A percentile compares a stretch with the other conserved stretches of the same genome.
Conservation (phyloP, 1,284 basidiomycete species). For the Tilletia horrida region DNA sequence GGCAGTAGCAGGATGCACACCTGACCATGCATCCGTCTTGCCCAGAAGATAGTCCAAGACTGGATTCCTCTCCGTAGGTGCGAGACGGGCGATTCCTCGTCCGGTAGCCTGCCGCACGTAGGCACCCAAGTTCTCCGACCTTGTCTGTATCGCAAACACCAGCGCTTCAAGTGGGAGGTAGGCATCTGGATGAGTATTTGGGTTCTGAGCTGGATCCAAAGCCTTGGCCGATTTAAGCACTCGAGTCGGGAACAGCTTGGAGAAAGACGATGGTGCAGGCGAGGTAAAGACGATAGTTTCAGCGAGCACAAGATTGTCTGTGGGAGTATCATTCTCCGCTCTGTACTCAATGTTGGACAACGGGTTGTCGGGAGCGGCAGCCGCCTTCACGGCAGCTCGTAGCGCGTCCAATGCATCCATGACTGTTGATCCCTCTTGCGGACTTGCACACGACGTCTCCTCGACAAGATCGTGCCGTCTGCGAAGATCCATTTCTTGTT, state of each 20-base stretch:
- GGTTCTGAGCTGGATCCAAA: slow-evolving; percentile 21
- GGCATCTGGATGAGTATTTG: slow-evolving; percentile 29
- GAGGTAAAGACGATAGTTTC: not conserved
- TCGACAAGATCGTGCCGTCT: no score
- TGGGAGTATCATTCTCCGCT: not conserved
- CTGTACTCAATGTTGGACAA: slow-evolving; percentile 8
- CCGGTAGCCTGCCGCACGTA: slow-evolving; percentile 46
- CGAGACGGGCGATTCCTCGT: slow-evolving; percentile 39
- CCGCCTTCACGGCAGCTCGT: slow-evolving; percentile 15
- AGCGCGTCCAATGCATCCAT: slow-evolving; percentile 17
- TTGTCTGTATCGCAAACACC: slow-evolving; percentile 43
- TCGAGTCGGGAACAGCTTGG: slow-evolving; percentile 25
- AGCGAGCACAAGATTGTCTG: slow-evolving; percentile 3
- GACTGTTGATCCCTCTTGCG: not conserved
- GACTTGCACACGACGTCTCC: not conserved
- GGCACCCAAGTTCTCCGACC: slow-evolving; percentile 41
- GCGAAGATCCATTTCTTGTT: no score
- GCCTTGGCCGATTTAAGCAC: slow-evolving; percentile 27
- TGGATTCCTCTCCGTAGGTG: slow-evolving; percentile 40
- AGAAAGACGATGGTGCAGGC: not conserved
- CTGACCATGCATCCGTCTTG: slow-evolving; percentile 40
- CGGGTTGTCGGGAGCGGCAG: slow-evolving; percentile 12
- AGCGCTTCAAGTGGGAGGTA: slow-evolving; percentile 46
- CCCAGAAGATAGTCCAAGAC: slow-evolving; percentile 48
- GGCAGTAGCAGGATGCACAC: slow-evolving; percentile 25